Evolutionary conservation across 805 yeast species (phyloP).

Genomic region (Candida chilensis): DNA sequence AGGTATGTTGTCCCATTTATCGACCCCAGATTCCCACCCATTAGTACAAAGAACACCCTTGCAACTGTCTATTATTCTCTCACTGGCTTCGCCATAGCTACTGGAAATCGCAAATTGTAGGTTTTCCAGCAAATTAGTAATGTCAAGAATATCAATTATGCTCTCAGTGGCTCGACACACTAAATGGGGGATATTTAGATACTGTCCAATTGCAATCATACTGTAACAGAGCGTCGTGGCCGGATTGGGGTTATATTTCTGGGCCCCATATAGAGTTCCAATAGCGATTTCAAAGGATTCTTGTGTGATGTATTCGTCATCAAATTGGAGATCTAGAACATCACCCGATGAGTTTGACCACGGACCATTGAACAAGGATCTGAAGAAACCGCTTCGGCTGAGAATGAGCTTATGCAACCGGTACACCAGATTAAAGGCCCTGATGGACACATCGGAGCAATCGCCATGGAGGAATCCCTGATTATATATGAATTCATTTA

Average conservation of each 20-base stretch:
- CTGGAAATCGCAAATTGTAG: slow-evolving; percentile 31
- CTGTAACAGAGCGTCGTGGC: neutral
- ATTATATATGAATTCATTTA: slow-evolving; percentile 19
- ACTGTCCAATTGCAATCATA: slow-evolving; percentile 42
- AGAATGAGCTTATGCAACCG: slow-evolving; percentile 36
- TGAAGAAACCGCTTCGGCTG: slow-evolving; percentile 37
- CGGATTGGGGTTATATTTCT: slow-evolving; percentile 12
- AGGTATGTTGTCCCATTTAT: slow-evolving; percentile 40
- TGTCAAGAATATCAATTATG: slow-evolving; percentile 21
- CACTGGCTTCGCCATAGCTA: slow-evolving; percentile 38
- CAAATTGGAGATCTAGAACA: slow-evolving; percentile 16
- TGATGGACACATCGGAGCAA: slow-evolving; percentile 37
- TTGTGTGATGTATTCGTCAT: slow-evolving; percentile 28
- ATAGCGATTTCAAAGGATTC: slow-evolving; percentile 41
- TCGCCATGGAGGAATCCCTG: slow-evolving; percentile 34
- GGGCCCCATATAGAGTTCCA: slow-evolving; percentile 35
- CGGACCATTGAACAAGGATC: slow-evolving; percentile 28
- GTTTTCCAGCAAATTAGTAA: slow-evolving; percentile 23
- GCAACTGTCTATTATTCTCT: slow-evolving; percentile 32
- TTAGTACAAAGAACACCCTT: slow-evolving; percentile 35
- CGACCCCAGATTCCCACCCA: slow-evolving; percentile 39
- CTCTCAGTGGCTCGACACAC: slow-evolving; percentile 32
- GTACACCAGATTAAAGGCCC: slow-evolving; percentile 35
- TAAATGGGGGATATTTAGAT: slow-evolving; percentile 32
- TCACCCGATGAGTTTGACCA: slow-evolving; percentile 27